Evolutionary conservation across 129 eudicot genomes (phyloP).

Genomic region (Arctium lappa): DNA sequence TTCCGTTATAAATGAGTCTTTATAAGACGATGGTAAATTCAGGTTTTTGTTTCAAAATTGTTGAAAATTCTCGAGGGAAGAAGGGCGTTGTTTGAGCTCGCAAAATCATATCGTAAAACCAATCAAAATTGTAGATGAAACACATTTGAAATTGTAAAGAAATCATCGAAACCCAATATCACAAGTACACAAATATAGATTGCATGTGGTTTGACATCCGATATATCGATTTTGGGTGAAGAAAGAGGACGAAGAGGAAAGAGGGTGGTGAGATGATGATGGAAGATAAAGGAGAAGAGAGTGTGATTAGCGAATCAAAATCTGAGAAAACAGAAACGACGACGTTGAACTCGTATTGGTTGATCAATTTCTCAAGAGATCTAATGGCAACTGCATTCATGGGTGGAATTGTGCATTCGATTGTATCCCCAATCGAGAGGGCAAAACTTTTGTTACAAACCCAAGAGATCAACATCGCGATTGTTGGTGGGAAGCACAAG

Average conservation of each 20-base stretch:
- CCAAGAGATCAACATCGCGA: conserved; percentile 86
- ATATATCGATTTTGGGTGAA: too few species aligned
- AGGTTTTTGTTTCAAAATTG: too few species aligned
- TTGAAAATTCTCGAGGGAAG: too few species aligned
- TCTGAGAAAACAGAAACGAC: neutral
- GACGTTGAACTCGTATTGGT: conserved; percentile 34
- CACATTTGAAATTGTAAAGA: neutral
- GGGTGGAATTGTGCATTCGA: conserved; percentile 93
- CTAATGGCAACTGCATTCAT: conserved; percentile 79
- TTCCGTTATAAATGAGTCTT: too few species aligned
- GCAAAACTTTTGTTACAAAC: conserved; percentile 86
- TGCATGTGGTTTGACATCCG: too few species aligned
- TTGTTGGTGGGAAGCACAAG: conserved; percentile 57
- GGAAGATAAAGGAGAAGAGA: conserved; percentile 44
- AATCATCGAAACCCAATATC: conserved; percentile 14
- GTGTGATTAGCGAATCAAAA: neutral
- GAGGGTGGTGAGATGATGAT: conserved; percentile 27
- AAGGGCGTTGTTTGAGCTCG: too few species aligned
- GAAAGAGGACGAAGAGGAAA: neutral
- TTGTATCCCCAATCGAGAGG: conserved; percentile 93
- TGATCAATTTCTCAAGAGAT: conserved; percentile 72
- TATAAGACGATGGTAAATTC: too few species aligned
- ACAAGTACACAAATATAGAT: neutral
- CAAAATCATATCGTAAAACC: too few species aligned
- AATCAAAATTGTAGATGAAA: neutral